These are phyloP conservation scores for Musa beccarii DNA, from an alignment of 176 grass and related monocot species.

Conservation along the genomic window DNA sequence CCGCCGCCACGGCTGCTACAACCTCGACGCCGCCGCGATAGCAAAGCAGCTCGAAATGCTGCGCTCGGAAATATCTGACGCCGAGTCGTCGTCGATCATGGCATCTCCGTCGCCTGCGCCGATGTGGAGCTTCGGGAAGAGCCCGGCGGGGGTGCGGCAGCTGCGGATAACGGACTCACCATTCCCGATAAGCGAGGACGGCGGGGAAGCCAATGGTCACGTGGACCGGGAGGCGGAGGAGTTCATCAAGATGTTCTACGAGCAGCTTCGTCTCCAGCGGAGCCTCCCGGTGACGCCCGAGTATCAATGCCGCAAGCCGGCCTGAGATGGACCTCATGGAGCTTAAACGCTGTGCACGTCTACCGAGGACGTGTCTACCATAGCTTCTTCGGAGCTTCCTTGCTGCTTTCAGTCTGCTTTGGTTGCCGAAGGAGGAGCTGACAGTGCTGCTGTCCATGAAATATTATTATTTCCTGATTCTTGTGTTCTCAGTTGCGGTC, in stretches of 20 bases:
- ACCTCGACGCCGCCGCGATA: conserved; percentile 34
- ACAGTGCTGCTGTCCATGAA: too few relatives aligned
- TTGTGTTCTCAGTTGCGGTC: too few relatives aligned
- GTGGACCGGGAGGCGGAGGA: conserved; percentile 39
- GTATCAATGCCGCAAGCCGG: conserved; percentile 7
- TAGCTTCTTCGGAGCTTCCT: too few relatives aligned
- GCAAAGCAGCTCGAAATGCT: conserved; percentile 60
- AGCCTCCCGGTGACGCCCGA: conserved; percentile 45
- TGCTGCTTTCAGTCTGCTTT: too few relatives aligned
- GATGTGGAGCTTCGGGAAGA: conserved; percentile 48
- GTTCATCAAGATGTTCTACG: conserved; percentile 68
- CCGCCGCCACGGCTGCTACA: conserved; percentile 18
- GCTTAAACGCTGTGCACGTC: too few relatives aligned
- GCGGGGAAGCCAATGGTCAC: conserved; percentile 27
- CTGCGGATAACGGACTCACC: conserved; percentile 90
- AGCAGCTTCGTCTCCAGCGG: conserved; percentile 56
- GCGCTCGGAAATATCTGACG: conserved; percentile 20
- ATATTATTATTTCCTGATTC: too few relatives aligned
- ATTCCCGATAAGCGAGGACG: conserved; percentile 40
- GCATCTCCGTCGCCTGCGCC: conserved; percentile 45
- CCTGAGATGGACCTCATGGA: too few relatives aligned
- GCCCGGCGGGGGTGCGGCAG: conserved; percentile 34
- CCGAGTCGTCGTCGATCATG: not conserved
- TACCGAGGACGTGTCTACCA: too few relatives aligned
- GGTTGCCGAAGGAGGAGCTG: too few relatives aligned